A percentile compares a stretch with the other conserved stretches of the same genome.
Conservation (phyloP, 805 yeast genomes). For the Candida succiphila region DNA sequence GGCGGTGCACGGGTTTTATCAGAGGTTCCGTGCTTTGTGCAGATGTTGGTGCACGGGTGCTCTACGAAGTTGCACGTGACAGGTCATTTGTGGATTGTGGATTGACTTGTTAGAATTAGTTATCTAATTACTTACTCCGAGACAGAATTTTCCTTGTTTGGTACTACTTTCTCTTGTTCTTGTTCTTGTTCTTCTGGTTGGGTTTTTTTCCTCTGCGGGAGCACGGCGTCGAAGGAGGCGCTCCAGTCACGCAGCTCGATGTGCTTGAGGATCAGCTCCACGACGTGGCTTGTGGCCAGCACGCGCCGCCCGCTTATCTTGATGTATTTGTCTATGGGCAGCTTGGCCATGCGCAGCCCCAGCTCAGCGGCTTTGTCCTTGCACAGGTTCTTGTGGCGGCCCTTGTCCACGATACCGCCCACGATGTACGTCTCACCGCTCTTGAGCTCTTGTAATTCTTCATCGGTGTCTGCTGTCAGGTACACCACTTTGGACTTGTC, state of each 20-base stretch:
- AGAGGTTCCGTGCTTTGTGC: too few relatives aligned
- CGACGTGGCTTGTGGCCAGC: conserved; percentile 91
- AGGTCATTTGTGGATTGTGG: too few relatives aligned
- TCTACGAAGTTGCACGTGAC: too few relatives aligned
- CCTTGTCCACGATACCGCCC: conserved; percentile 96
- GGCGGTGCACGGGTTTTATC: too few relatives aligned
- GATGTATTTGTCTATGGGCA: conserved; percentile 83
- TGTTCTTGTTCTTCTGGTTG: too few relatives aligned
- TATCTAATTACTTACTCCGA: too few relatives aligned
- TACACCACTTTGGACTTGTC: conserved; percentile 42
- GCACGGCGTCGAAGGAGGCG: conserved; percentile 71
- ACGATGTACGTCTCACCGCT: conserved; percentile 71
- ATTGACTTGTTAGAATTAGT: too few relatives aligned
- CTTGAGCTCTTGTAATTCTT: conserved; percentile 50
- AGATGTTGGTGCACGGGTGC: too few relatives aligned
- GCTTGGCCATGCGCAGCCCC: conserved; percentile 62
- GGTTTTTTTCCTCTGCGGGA: conserved; percentile 69
- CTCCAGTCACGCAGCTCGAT: conserved; percentile 77
- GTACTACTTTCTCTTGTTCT: too few relatives aligned
- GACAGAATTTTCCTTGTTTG: too few relatives aligned
- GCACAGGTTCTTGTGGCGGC: conserved; percentile 76
- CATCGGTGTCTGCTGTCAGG: conserved; percentile 81
- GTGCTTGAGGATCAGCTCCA: conserved; percentile 76
- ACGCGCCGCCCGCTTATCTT: conserved; percentile 80
- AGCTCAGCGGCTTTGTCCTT: conserved; percentile 66